Base-by-base conservation (phyloP, 306 rosid species). In the Cucurbita pepo region DNA sequence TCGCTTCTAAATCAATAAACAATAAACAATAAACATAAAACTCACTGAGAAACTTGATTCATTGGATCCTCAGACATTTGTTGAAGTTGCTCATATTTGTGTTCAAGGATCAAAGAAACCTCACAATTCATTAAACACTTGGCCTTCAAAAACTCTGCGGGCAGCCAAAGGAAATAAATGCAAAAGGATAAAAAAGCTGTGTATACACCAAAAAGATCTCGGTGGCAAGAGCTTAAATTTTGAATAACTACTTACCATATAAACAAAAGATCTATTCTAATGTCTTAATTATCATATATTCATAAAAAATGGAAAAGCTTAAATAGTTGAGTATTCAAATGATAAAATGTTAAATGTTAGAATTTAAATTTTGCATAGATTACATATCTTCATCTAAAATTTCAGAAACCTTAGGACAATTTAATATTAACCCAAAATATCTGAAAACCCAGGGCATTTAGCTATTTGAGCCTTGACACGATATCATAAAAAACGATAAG, bases 91-190 rank as follows among this genome's bases (percentile, higher is more conserved):
- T 94, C 97, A 76, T 84, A 94, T 78, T 94, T 94, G 78, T 86
- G 98, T 65, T 94, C 98, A 55, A 94, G 97, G 82, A 94, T 94
- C 87, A 94, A 83, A 4, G 97, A 57, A 77, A 94, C 98, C 73
- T 94, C 98, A 73, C 97, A 94, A 81, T 94, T 94, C 98, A 90
- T 94, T 75, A 90, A 84, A 63, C 97, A 94, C 82, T 94, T 94
- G 16, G 98, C 98, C 82, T 94, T 94, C 83, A 94, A 79, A 80
- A 94, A 94, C 81, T 94, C 98, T 93, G 80, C 16, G 47, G 57
- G 56, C 38, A 22, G 30, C 8, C 44, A 44, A 77, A 54, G 37
- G 18, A 74, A 72, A 53, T 64, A 9, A 43, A 3, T 21, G 54
- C 38, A 40, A 44, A 11, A 12, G 14, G 44, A 13, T 12, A 54